A percentile compares a stretch with the other conserved stretches of the same genome.
Conservation (phyloP, 345 rosid species). For the Microcos paniculata region DNA sequence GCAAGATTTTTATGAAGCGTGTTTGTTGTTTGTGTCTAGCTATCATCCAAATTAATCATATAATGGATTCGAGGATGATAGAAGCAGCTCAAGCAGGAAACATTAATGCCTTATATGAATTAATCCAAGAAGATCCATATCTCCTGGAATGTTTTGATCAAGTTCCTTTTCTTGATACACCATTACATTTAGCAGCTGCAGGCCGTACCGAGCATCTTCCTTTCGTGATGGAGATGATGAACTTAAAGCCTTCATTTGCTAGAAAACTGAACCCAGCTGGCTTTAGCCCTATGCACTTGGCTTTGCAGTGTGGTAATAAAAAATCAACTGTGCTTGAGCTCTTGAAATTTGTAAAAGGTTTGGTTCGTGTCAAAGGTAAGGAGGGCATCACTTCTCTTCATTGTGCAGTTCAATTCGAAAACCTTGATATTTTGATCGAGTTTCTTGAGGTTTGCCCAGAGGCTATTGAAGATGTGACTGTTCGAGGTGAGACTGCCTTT, state of each 20-base stretch:
- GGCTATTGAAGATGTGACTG: constrained; percentile 25
- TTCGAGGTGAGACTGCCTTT: constrained; percentile 17
- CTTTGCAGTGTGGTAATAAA: not conserved
- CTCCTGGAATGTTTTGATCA: constrained; percentile 10
- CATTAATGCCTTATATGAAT: constrained; percentile 5
- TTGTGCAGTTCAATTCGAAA: constrained; percentile 4
- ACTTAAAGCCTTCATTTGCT: constrained; percentile 26
- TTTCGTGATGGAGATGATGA: constrained; percentile 20
- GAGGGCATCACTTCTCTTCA: constrained; percentile 29
- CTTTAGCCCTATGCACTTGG: constrained; percentile 19
- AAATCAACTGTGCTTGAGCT: not conserved
- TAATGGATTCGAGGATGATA: not conserved
- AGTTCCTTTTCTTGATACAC: constrained; percentile 23
- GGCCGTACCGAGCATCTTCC: constrained; percentile 3
- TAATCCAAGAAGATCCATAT: not conserved
- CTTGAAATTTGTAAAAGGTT: not conserved
- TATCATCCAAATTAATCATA: too few relatives aligned
- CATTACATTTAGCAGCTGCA: constrained; percentile 25
- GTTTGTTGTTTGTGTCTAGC: too few relatives aligned
- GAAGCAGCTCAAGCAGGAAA: constrained; percentile 10
- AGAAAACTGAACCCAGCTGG: constrained; percentile 21
- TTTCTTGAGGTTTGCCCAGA: constrained; percentile 20
- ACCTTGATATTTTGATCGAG: constrained; percentile 17
- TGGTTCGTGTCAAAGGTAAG: constrained; percentile 18
- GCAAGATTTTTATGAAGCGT: too few relatives aligned